phyloP scores from a whole-genome alignment of 768 basidiomycete species.

The Leccinum obscurum region DNA sequence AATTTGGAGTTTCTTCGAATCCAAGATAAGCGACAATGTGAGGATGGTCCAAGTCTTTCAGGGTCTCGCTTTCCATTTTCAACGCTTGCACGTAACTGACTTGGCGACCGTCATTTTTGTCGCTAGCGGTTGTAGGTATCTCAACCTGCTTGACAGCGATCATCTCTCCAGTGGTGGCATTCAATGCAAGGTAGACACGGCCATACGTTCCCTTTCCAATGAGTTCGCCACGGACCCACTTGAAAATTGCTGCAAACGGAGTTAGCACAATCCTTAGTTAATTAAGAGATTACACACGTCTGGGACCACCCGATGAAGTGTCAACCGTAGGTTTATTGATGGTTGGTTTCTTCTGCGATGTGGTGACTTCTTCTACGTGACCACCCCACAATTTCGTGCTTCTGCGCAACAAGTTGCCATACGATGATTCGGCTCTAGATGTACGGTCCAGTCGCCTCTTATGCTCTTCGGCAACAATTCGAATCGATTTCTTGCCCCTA shows the following conservation, averaged over 20 bases:
- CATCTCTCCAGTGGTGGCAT: constrained; percentile 97
- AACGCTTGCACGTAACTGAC: constrained; percentile 85
- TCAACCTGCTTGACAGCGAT: constrained; percentile 99
- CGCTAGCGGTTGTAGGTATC: constrained; percentile 86
- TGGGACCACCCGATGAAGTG: constrained; percentile 62
- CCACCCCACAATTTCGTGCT: constrained; percentile 97
- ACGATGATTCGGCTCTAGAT: constrained; percentile 56
- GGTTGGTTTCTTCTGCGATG: constrained; percentile 57
- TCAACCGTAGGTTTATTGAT: constrained; percentile 49
- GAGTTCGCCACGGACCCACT: constrained; percentile 97
- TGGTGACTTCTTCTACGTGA: constrained; percentile 88
- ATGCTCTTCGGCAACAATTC: constrained; percentile 87
- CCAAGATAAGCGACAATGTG: constrained; percentile 98
- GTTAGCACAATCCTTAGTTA: constrained; percentile 17
- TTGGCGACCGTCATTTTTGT: constrained; percentile 87
- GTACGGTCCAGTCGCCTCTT: constrained; percentile 74
- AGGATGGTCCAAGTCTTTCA: constrained; percentile 95
- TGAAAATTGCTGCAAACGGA: constrained; percentile 71
- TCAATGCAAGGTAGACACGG: constrained; percentile 92
- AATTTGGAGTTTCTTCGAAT: constrained; percentile 84
- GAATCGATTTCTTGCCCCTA: constrained; percentile 85
- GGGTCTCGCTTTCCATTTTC: constrained; percentile 92
- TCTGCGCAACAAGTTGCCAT: constrained; percentile 61
- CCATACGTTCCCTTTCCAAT: constrained; percentile 98
- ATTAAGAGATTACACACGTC: constrained; percentile 50